Percentiles rank a stretch among this genome's conserved stretches.
Conservation (phyloP, 352 stramenopile species). For the Blastocystis sp. region DNA sequence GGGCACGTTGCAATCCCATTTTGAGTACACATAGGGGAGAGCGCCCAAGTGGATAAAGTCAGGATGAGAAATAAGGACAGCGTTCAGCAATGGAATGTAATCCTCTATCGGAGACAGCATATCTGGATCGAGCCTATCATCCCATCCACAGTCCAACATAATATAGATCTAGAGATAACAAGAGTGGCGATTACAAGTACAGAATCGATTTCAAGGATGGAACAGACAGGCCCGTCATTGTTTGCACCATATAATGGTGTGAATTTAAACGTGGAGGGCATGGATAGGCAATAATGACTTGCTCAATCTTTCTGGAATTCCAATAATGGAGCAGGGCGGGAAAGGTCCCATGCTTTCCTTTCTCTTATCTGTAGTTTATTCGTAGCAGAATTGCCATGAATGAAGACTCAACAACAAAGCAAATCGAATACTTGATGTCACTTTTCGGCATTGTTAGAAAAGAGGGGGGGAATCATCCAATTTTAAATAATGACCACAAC, state of each 20-base stretch:
- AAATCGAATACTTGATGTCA: conserved; percentile 24
- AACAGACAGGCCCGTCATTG: conserved; percentile 15
- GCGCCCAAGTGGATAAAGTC: conserved; percentile 66
- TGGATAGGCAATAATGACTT: background rate
- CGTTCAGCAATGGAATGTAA: conserved; percentile 65
- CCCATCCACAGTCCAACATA: conserved; percentile 67
- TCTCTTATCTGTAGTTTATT: background rate
- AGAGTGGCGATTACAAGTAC: background rate
- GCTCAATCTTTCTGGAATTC: background rate
- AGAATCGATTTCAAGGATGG: conserved; percentile 4
- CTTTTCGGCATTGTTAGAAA: background rate
- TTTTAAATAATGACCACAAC: background rate
- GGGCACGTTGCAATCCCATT: background rate
- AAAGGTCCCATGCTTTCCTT: background rate
- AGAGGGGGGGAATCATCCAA: background rate
- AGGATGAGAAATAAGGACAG: conserved; percentile 67
- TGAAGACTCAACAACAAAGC: background rate
- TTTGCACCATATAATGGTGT: conserved; percentile 26
- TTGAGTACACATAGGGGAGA: conserved; percentile 38
- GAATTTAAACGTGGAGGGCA: conserved; percentile 25
- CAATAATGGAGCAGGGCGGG: background rate
- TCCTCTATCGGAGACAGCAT: conserved; percentile 65
- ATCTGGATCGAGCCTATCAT: conserved; percentile 66
- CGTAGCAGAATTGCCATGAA: background rate
- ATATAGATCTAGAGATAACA: conserved; percentile 63